Percentiles rank a stretch among this genome's conserved stretches.
phyloP scores from a whole-genome alignment of 306 rosid genomes.

The Rubus idaeus region DNA sequence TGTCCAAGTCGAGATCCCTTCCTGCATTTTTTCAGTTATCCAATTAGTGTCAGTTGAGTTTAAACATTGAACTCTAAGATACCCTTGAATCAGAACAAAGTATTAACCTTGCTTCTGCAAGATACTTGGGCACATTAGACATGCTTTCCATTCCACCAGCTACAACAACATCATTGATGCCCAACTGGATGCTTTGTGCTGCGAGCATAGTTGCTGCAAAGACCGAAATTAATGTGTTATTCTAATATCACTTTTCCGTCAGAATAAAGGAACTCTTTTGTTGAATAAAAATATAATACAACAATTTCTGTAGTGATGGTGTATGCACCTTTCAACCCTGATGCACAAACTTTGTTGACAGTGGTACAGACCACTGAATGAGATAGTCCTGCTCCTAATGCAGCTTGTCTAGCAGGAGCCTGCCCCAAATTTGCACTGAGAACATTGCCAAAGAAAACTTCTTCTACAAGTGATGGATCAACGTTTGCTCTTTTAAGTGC shows the following conservation, averaged over 20 bases:
- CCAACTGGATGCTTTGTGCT: slow-evolving; percentile 95
- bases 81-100: slow-evolving; percentile 17
- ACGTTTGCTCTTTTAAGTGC: slow-evolving; percentile 89
- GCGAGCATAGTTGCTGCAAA: slow-evolving; percentile 93
- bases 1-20: slow-evolving; percentile 99
- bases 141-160: slow-evolving; percentile 99
- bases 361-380: slow-evolving; percentile 82
- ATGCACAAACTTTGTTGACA: slow-evolving; percentile 96
- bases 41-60: slow-evolving; percentile 23
- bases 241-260: background rate
- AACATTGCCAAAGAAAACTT: slow-evolving; percentile 91
- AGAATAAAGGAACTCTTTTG: background rate
- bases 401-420: slow-evolving; percentile 99
- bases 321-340: slow-evolving; percentile 85
- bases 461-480: slow-evolving; percentile 87
- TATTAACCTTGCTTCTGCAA: slow-evolving; percentile 92
- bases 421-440: slow-evolving; percentile 98
- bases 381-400: slow-evolving; percentile 92
- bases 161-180: slow-evolving; percentile 87
- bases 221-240: slow-evolving; percentile 18
- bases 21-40: slow-evolving; percentile 51
- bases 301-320: slow-evolving; percentile 7
- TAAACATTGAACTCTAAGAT: slow-evolving; percentile 19
- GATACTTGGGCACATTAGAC: slow-evolving; percentile 91
- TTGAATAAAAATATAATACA: background rate